Base-by-base conservation (phyloP, 2,329 filamentous ascomycete species). In the Hirsutella minnesotensis region DNA sequence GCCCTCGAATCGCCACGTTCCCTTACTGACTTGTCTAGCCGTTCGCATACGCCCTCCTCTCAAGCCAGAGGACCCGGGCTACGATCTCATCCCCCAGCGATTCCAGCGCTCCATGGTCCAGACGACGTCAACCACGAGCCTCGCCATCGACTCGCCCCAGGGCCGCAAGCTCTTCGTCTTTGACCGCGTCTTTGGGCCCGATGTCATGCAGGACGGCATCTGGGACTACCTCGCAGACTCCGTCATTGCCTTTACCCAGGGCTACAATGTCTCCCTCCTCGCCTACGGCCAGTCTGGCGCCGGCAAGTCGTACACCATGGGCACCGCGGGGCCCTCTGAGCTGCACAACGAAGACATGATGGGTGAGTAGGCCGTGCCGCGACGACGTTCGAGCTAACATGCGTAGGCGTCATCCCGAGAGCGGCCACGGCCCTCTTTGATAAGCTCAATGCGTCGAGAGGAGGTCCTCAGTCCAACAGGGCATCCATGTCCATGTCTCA, bases 241-340 rank as follows among this genome's bases (percentile, higher is more conserved):
- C 53, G 84, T 96, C 52, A 79, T 73, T 53, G 86, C 89, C 3
- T 98, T 98, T 54, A 70, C 92, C 1, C 87, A 95, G 58, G 92
- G 92, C 43, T 98, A 96, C 75, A 98, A 98, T 77, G 92, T 98
- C 45, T 98, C 92, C 3, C 79, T 98, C 40, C 70, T 98, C 54
- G 92, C 92, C 39, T 98, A 98, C 57, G 92, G 92, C 51, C 92
- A 98, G 68, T 98, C 92, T 22, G 92, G 92, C 44, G 88, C 92
- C 10, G 92, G 92, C 53, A 98, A 98, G 67, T 96, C 90, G 3
- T 96, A 94, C 60, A 98, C 92, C 0, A 98, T 98, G 92, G 92
- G 92, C 44, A 98, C 92, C 0, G 88, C 90, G 1, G 88, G 88
- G 4, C 86, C 89, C 2, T 63, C 63, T 19, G 89, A 95, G 55